These are phyloP conservation scores for Tricholoma matsutake DNA, from an alignment of 768 basidiomycete genomes.

Conservation along the genomic window DNA sequence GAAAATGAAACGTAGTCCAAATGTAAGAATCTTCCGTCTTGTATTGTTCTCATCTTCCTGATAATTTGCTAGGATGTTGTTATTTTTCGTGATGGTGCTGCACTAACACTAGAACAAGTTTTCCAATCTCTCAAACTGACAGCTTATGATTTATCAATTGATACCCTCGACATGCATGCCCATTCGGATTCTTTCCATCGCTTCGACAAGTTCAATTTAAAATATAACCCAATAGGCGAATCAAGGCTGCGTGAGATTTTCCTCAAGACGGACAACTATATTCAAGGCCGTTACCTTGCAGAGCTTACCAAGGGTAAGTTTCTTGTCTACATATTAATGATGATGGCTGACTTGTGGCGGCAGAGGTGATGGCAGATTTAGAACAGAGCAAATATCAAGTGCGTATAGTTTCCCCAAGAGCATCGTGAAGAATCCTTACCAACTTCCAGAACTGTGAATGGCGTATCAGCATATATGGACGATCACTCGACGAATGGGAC, in stretches of 20 bases:
- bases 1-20: constrained; percentile 89
- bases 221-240: constrained; percentile 97
- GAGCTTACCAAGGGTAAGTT: constrained; percentile 83
- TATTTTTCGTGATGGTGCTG: constrained; percentile 89
- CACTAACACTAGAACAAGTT: constrained; percentile 89
- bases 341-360: neutral
- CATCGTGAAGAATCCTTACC: neutral
- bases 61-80: constrained; percentile 72
- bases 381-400: constrained; percentile 99
- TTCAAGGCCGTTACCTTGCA: constrained; percentile 89
- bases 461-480: constrained; percentile 94
- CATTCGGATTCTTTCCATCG: constrained; percentile 98
- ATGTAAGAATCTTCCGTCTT: constrained; percentile 44
- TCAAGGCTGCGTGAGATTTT: constrained; percentile 95
- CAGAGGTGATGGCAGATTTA: constrained; percentile 96
- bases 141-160: constrained; percentile 97
- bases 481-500: constrained; percentile 87
- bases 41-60: neutral
- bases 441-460: constrained; percentile 85
- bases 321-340: neutral
- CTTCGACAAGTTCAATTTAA: constrained; percentile 97
- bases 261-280: constrained; percentile 95
- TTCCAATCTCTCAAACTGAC: constrained; percentile 93
- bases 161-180: constrained; percentile 99
- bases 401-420: constrained; percentile 9